Evolutionary conservation across 495 filamentous ascomycete genomes (phyloP), one percentile per base, ranked within the genome.

Genomic region (Geoglossum glabrum): DNA sequence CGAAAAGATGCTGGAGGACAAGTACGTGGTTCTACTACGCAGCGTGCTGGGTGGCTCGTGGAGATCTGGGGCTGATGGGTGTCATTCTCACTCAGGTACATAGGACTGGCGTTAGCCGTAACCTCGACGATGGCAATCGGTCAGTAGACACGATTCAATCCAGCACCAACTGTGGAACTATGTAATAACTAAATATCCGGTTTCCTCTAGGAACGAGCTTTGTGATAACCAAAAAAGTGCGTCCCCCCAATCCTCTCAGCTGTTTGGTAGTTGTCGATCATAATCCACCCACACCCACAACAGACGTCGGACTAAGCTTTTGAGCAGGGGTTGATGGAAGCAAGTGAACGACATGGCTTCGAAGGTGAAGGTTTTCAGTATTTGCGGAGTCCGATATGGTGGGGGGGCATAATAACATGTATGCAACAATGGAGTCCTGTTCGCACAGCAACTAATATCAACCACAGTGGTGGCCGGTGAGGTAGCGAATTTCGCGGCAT

Each of bases 341-440:
- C 90, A 56, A 85, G 84, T 62, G 84, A 92, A 72, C 76, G 79
- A 65, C 88, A 93, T 70, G 92, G 93, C 36, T 98, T 97, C 67
- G 89, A 95, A 66, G 92, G 93, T 58, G 92, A 97, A 64, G 93
- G 93, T 40, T 98, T 86, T 68, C 79, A 85, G 70, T 98, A 98
- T 72, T 65, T 98, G 59, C 85, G 79, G 65, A 96, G 81, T 68
- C 89, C 92, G 3, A 77, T 86, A 67, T 98, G 92, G 92, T 98
- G 92, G 92, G 83, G 75, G 40, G 92, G 92, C 59, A 93, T 95
- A 61, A 69, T 81, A 62, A 93, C 86, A 65, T 77, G 88, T 94
- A 82, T 65, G 82, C 55, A 23, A 19, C 36, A 55, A n/a, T 27
- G 17, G 43, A 17, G 25, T 33, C 1, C 40, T 17, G 19, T 26